phyloP scores from a whole-genome alignment of 2,329 filamentous ascomycete genomes.

The Coleophoma eucalyptorum region DNA sequence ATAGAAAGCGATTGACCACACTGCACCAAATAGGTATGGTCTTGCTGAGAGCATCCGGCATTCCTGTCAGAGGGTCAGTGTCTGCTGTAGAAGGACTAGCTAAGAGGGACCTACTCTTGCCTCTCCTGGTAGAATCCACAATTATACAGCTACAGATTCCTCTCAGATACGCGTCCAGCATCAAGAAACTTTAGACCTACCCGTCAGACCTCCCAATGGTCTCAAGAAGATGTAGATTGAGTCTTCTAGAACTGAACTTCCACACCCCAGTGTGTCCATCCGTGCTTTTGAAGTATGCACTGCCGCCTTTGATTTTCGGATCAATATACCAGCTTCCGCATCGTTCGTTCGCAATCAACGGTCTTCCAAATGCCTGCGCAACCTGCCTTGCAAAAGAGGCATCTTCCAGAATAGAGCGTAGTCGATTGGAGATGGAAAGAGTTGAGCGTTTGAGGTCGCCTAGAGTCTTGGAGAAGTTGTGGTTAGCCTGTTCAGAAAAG shows the following conservation, averaged over 20 bases:
- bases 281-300: conserved; percentile 96
- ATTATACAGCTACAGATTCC: conserved; percentile 60
- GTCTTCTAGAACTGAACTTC: conserved; percentile 78
- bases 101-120: conserved; percentile 62
- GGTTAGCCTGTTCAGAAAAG: conserved; percentile 45
- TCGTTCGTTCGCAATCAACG: conserved; percentile 86
- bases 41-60: conserved; percentile 93
- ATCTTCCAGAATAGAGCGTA: conserved; percentile 74
- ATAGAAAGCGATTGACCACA: conserved; percentile 77
- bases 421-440: conserved; percentile 75
- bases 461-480: conserved; percentile 66
- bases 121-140: conserved; percentile 87
- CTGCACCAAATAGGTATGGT: conserved; percentile 93
- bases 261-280: conserved; percentile 91
- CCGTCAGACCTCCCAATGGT: conserved; percentile 65
- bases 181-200: conserved; percentile 35
- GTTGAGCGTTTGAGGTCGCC: conserved; percentile 71
- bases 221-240: conserved; percentile 79
- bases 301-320: conserved; percentile 60
- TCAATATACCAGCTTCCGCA: conserved; percentile 95
- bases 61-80: conserved; percentile 46
- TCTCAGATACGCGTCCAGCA: not conserved
- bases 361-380: conserved; percentile 50
- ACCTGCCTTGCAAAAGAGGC: conserved; percentile 68
- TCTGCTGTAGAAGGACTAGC: not conserved